These are phyloP conservation scores for Immersiella caudata DNA, from an alignment of 495 filamentous ascomycete species.

Conservation along the genomic window DNA sequence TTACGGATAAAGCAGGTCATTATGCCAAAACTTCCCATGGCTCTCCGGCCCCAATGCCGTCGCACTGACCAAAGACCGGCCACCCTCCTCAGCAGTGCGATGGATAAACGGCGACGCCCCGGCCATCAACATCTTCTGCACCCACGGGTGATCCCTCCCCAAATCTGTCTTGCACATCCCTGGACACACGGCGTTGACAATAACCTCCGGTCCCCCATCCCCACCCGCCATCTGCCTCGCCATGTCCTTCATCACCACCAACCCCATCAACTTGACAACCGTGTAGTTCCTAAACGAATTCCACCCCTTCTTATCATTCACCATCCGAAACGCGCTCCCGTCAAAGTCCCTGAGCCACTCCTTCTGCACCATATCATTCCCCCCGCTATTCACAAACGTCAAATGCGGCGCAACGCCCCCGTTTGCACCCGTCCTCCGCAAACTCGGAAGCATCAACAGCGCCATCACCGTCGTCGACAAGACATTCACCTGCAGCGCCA, in stretches of 20 bases:
- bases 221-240: constrained; percentile 13
- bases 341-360: background rate
- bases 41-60: constrained; percentile 52
- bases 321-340: background rate
- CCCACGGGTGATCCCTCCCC: constrained; percentile 23
- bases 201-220: constrained; percentile 17
- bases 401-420: constrained; percentile 18
- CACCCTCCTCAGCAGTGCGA: constrained; percentile 55
- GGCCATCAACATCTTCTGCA: constrained; percentile 32
- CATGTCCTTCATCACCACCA: constrained; percentile 27
- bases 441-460: constrained; percentile 55
- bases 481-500: constrained; percentile 60
- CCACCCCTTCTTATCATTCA: constrained; percentile 7
- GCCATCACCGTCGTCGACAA: constrained; percentile 60
- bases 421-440: constrained; percentile 21
- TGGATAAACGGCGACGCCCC: constrained; percentile 39
- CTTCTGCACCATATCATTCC: constrained; percentile 17
- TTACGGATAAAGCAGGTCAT: constrained; percentile 31
- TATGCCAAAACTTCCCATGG: constrained; percentile 55
- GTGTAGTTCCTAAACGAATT: constrained; percentile 20
- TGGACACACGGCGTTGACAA: constrained; percentile 37
- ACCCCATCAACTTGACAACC: constrained; percentile 29
- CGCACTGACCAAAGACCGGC: constrained; percentile 55
- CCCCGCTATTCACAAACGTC: constrained; percentile 31
- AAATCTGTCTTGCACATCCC: constrained; percentile 36